Evolutionary conservation across 257 asterid genomes (phyloP).

Genomic region (Anisodus acutangulus): DNA sequence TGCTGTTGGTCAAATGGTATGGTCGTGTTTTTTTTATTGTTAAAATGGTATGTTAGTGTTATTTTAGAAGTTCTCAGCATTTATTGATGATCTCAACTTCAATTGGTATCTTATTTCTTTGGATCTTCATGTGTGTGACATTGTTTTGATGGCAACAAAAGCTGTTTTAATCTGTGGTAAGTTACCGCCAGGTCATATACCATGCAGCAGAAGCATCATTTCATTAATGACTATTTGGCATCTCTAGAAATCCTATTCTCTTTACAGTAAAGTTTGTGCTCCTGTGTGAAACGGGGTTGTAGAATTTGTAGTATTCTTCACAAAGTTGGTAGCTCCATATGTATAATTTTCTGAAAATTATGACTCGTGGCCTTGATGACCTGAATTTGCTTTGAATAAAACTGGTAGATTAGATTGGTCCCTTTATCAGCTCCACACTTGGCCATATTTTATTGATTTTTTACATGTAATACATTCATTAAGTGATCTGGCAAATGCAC

Average conservation of each 20-base stretch:
- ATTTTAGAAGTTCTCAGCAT: background rate
- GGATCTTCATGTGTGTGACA: constrained; percentile 1
- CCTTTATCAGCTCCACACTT: background rate
- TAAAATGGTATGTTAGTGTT: background rate
- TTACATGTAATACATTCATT: background rate
- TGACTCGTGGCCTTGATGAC: background rate
- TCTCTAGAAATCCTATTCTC: constrained; percentile 13
- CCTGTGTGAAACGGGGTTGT: background rate
- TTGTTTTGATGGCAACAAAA: background rate
- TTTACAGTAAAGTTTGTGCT: background rate
- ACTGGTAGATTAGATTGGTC: background rate
- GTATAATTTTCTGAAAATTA: no score
- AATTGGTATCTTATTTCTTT: background rate
- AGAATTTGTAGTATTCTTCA: background rate
- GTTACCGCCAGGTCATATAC: background rate
- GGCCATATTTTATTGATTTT: background rate
- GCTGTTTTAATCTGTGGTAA: background rate
- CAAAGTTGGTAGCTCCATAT: background rate
- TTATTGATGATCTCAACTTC: background rate
- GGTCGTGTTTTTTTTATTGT: background rate
- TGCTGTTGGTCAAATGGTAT: constrained; percentile 90
- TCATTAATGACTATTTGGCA: background rate
- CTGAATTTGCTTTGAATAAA: background rate
- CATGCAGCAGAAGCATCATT: background rate
- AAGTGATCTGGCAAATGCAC: background rate